These are phyloP conservation scores for Mycena sanguinolenta DNA, from an alignment of 768 basidiomycete genomes.

Conservation along the genomic window DNA sequence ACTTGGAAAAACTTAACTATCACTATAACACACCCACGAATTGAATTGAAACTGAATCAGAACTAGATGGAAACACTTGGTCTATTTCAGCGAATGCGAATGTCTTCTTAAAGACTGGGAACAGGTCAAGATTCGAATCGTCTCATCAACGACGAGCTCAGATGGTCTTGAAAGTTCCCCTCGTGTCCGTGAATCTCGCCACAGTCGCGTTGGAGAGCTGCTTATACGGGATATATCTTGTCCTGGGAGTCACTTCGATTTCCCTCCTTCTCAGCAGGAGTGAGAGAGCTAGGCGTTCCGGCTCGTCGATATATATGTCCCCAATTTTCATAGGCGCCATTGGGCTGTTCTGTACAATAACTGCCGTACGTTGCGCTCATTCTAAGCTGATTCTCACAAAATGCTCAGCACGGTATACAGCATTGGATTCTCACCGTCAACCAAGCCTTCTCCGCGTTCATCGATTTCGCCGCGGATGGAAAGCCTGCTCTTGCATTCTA, in stretches of 20 bases:
- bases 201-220: background rate
- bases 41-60: too few species aligned
- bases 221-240: background rate
- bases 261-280: background rate
- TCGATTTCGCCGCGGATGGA: background rate
- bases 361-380: background rate
- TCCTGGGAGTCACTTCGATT: background rate
- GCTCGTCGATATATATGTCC: background rate
- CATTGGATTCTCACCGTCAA: background rate
- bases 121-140: too few species aligned
- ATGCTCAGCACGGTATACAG: background rate
- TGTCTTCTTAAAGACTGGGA: too few species aligned
- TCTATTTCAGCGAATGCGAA: too few species aligned
- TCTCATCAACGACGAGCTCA: too few species aligned
- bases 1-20: too few species aligned
- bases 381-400: background rate
- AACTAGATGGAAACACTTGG: too few species aligned
- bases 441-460: background rate
- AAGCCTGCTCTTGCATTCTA: background rate
- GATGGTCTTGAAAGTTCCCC: background rate
- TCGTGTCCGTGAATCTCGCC: background rate
- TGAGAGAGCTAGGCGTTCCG: background rate
- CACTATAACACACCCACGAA: too few species aligned
- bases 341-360: background rate
- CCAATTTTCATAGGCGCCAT: background rate